Conservation (phyloP, 225 moss, liverwort and hornwort species). For the Pseudisothecium myosuroides region DNA sequence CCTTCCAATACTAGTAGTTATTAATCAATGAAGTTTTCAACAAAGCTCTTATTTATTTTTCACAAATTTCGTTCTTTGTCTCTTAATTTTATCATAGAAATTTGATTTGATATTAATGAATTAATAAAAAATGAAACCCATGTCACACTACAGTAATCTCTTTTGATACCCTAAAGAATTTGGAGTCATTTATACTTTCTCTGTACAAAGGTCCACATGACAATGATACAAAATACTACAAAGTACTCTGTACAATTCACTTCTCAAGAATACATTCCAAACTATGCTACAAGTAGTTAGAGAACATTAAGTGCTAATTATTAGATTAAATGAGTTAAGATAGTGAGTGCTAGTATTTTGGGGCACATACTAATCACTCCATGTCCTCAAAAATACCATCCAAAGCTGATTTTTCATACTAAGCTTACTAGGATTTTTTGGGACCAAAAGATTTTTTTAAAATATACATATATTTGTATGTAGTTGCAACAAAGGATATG, state of each 20-base stretch:
- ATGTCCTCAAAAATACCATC: neutral
- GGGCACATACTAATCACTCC: too few relatives aligned
- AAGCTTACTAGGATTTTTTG: fast-evolving
- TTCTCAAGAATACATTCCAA: neutral
- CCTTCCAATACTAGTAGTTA: too few relatives aligned
- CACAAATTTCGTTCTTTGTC: too few relatives aligned
- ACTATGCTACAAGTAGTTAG: neutral
- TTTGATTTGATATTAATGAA: too few relatives aligned
- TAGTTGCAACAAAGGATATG: neutral
- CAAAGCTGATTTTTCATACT: fast-evolving
- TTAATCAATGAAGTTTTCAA: too few relatives aligned
- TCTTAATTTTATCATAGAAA: too few relatives aligned
- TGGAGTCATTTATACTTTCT: neutral
- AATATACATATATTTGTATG: too few relatives aligned
- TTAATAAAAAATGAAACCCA: too few relatives aligned
- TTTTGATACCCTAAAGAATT: neutral
- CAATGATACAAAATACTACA: neutral
- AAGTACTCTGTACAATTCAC: fast-evolving
- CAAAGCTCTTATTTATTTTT: too few relatives aligned
- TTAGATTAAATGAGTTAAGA: neutral
- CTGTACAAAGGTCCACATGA: neutral
- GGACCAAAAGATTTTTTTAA: neutral
- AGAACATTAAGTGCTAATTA: neutral
- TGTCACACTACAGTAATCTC: too few relatives aligned
- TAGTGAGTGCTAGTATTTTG: neutral